Percentiles rank a stretch among this genome's conserved stretches.
Conservation (phyloP, 306 rosid species). For the Vigna reflexopilosa region DNA sequence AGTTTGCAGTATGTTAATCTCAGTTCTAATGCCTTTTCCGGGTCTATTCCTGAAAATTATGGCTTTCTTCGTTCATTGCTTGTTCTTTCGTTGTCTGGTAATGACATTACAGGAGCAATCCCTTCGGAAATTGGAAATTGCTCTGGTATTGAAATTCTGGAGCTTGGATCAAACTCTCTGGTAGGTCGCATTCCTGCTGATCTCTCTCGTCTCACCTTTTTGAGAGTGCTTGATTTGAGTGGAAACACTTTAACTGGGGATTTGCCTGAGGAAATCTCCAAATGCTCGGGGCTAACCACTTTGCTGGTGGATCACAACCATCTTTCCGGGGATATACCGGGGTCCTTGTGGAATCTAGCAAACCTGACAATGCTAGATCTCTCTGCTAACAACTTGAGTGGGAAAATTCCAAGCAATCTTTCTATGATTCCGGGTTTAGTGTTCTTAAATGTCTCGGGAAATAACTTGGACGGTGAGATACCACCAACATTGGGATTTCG, state of each 20-base stretch:
- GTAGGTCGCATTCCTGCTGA: constrained; percentile 68
- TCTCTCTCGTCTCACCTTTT: constrained; percentile 65
- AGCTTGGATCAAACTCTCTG: constrained; percentile 70
- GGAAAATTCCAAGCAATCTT: constrained; percentile 68
- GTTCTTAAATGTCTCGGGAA: constrained; percentile 77
- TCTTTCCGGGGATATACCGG: constrained; percentile 77
- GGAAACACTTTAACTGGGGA: constrained; percentile 74
- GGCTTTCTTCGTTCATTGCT: constrained; percentile 78
- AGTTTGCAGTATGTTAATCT: constrained; percentile 74
- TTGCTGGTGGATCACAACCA: constrained; percentile 64
- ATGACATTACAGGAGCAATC: constrained; percentile 67
- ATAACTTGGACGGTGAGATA: constrained; percentile 77
- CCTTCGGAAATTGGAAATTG: constrained; percentile 86
- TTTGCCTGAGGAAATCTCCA: constrained; percentile 74
- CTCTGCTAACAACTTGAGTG: constrained; percentile 82
- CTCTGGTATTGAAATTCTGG: constrained; percentile 64
- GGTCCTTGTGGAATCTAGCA: constrained; percentile 61
- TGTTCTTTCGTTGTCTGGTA: constrained; percentile 75
- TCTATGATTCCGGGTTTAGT: constrained; percentile 57
- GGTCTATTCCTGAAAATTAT: constrained; percentile 76
- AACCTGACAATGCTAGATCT: constrained; percentile 71
- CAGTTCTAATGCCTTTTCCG: constrained; percentile 76
- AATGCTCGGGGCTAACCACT: constrained; percentile 61
- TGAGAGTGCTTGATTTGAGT: constrained; percentile 76
- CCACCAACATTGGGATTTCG: constrained; percentile 71